Conservation (phyloP, 768 basidiomycete genomes). For the Podaxis mareebaensis region DNA sequence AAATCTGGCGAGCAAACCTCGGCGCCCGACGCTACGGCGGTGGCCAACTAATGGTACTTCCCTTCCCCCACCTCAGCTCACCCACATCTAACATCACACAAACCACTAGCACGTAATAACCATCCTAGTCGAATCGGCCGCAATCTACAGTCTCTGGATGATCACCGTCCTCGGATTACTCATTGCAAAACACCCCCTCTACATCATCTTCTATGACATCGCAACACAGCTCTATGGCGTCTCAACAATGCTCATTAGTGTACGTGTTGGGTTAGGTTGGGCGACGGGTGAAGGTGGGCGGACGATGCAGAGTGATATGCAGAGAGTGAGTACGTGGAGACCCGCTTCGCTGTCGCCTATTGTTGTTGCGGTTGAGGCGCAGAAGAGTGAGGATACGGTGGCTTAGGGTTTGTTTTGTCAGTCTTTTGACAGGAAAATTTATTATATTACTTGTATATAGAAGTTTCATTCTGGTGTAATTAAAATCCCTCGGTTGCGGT, state of each 20-base stretch:
- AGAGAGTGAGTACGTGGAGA: background rate
- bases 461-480: background rate
- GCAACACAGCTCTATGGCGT: constrained; percentile 14
- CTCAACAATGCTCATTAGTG: constrained; percentile 16
- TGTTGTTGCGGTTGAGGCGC: background rate
- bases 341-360: background rate
- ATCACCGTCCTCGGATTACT: constrained; percentile 20
- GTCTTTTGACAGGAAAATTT: background rate
- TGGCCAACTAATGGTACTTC: constrained; percentile 9
- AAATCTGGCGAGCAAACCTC: constrained; percentile 6
- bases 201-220: constrained; percentile 20
- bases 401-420: background rate
- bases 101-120: constrained; percentile 8
- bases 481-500: too few species aligned
- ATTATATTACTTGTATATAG: background rate
- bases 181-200: constrained; percentile 17
- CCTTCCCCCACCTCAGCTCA: background rate
- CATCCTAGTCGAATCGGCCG: constrained; percentile 21
- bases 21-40: background rate
- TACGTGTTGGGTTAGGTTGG: constrained; percentile 14
- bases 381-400: background rate
- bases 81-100: background rate
- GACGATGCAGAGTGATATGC: background rate
- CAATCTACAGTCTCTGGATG: constrained; percentile 25
- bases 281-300: constrained; percentile 1